A percentile compares a stretch with the other conserved stretches of the same genome.
These are phyloP conservation scores for Hypholoma fasciculare DNA, from an alignment of 768 basidiomycete genomes.

Conservation along the genomic window DNA sequence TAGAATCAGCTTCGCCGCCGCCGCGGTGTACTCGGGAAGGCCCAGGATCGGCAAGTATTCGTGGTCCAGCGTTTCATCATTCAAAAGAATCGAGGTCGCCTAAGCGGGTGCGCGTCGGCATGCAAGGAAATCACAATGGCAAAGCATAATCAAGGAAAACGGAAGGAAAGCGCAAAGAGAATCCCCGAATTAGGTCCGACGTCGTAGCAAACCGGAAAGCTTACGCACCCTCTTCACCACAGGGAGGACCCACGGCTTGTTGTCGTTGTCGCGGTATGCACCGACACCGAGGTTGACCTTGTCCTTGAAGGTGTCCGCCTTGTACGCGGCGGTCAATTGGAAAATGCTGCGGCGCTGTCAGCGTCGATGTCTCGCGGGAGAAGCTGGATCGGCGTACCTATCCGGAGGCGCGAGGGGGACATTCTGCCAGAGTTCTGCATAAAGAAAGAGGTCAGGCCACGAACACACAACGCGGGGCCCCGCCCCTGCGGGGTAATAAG, in stretches of 20 bases:
- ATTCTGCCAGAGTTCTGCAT: slow-evolving; percentile 67
- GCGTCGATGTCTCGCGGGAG: neutral
- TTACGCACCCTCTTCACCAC: slow-evolving; percentile 78
- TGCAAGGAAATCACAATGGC: neutral
- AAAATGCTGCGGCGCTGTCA: slow-evolving; percentile 61
- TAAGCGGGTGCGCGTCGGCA: slow-evolving; percentile 24
- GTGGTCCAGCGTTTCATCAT: slow-evolving; percentile 76
- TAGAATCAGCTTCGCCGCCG: slow-evolving; percentile 82
- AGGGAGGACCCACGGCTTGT: slow-evolving; percentile 90
- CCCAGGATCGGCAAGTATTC: slow-evolving; percentile 94
- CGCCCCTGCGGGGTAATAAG: slow-evolving; percentile 9
- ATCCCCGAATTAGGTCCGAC: slow-evolving; percentile 8
- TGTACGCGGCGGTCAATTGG: slow-evolving; percentile 88
- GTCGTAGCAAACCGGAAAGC: slow-evolving; percentile 12
- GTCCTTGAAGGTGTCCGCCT: slow-evolving; percentile 67
- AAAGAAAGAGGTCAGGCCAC: neutral
- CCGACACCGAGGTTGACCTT: slow-evolving; percentile 95
- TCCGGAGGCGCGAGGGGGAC: slow-evolving; percentile 87
- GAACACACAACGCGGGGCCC: neutral
- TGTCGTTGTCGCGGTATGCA: slow-evolving; percentile 86
- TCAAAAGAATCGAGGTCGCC: slow-evolving; percentile 74
- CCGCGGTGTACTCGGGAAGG: slow-evolving; percentile 75
- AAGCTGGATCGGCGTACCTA: slow-evolving; percentile 46
- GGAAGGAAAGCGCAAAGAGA: neutral
- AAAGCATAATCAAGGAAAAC: neutral